Percentiles rank a stretch among this genome's conserved stretches.
Evolutionary conservation across 257 asterid genomes (phyloP).

Genomic region (Ilex asprella): DNA sequence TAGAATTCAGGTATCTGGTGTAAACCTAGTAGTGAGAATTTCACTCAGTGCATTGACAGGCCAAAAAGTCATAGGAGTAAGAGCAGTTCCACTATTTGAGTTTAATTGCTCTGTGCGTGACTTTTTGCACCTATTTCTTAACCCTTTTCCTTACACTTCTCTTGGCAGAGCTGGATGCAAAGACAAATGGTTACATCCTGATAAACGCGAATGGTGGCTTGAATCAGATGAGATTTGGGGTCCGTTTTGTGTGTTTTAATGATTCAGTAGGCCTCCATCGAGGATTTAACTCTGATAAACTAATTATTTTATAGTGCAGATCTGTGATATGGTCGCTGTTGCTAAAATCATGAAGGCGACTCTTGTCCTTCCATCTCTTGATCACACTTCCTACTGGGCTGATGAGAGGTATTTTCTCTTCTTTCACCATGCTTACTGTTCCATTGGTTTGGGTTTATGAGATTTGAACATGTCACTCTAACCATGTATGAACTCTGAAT

Average conservation of each 20-base stretch:
- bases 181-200: conserved; percentile 73
- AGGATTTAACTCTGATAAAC: conserved; percentile 47
- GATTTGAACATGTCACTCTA: no score
- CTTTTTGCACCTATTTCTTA: conserved; percentile 5
- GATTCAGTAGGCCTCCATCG: conserved; percentile 11
- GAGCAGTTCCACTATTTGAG: conserved; percentile 8
- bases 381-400: conserved; percentile 96
- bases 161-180: conserved; percentile 59
- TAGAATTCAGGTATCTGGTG: conserved; percentile 84
- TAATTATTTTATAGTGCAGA: conserved; percentile 84
- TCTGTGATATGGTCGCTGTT: conserved; percentile 98
- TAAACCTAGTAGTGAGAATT: conserved; percentile 75
- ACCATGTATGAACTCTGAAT: no score
- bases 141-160: conserved; percentile 2
- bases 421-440: neutral
- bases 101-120: conserved; percentile 2
- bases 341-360: conserved; percentile 92
- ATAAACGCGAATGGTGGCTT: conserved; percentile 96
- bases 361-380: conserved; percentile 89
- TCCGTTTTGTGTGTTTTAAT: conserved; percentile 46
- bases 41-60: conserved; percentile 68
- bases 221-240: conserved; percentile 99
- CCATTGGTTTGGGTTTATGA: no score
- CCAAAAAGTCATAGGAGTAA: conserved; percentile 70
- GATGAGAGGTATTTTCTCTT: conserved; percentile 62